A percentile compares a stretch with the other conserved stretches of the same genome.
These are phyloP conservation scores for Hemisphaericaspora xylanilytica DNA, from an alignment of 1,139 yeast genomes.

Conservation along the genomic window DNA sequence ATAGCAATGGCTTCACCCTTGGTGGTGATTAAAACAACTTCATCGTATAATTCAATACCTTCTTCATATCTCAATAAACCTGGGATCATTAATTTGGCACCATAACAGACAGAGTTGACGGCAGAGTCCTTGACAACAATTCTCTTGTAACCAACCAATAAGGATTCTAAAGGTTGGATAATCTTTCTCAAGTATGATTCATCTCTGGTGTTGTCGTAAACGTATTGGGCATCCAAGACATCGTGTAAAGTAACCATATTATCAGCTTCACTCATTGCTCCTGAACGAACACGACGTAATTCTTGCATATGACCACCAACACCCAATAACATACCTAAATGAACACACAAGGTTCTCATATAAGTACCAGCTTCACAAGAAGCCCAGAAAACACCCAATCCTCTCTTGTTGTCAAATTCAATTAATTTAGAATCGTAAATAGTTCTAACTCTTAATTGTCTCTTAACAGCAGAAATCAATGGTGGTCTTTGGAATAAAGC, in stretches of 20 bases:
- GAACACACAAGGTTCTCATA: conserved; percentile 99
- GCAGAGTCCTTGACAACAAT: conserved; percentile 98
- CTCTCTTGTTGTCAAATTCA: conserved; percentile 96
- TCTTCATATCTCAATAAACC: conserved; percentile 97
- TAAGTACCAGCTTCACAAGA: conserved; percentile 99
- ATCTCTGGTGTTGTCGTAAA: conserved; percentile 94
- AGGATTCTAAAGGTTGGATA: conserved; percentile 91
- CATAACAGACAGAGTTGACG: conserved; percentile 97
- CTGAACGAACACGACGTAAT: conserved; percentile 97
- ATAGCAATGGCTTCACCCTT: conserved; percentile 99
- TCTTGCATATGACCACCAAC: conserved; percentile 99
- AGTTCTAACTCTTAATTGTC: conserved; percentile 97
- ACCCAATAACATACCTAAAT: conserved; percentile 95
- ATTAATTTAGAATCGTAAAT: conserved; percentile 93
- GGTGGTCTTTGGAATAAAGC: conserved; percentile 99
- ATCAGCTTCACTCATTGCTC: conserved; percentile 89
- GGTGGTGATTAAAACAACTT: conserved; percentile 96
- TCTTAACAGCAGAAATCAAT: conserved; percentile 95
- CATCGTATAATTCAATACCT: conserved; percentile 96
- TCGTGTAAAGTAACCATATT: conserved; percentile 95
- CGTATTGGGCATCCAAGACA: conserved; percentile 97
- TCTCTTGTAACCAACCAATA: conserved; percentile 92
- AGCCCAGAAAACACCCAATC: conserved; percentile 98
- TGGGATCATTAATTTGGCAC: conserved; percentile 98
- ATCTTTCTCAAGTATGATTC: conserved; percentile 92